Percentiles rank a stretch among this genome's conserved stretches.
Conservation (phyloP, 768 basidiomycete genomes). For the Strobilomyces echinocephalus region DNA sequence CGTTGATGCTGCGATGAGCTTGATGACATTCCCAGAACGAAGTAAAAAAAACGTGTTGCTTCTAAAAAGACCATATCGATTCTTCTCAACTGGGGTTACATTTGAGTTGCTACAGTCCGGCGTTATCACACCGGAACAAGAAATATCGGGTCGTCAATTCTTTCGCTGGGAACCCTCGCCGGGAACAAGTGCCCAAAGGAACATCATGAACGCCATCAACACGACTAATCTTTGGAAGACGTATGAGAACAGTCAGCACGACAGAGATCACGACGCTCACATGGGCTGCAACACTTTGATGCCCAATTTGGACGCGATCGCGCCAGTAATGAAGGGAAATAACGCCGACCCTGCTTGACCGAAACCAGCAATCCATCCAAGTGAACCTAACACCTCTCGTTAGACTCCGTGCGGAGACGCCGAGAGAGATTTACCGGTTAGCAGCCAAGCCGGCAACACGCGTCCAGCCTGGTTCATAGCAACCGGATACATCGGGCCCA, state of each 20-base stretch:
- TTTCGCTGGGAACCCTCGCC: conserved; percentile 18
- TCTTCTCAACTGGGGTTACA: no score
- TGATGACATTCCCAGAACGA: no score
- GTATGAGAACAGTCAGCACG: background rate
- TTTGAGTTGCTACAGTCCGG: no score
- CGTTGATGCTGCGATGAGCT: no score
- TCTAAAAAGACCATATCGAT: no score
- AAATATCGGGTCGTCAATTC: conserved; percentile 6
- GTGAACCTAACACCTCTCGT: conserved; percentile 35
- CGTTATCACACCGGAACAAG: no score
- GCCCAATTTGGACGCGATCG: conserved; percentile 57
- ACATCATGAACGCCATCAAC: conserved; percentile 41
- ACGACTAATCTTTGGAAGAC: conserved; percentile 24
- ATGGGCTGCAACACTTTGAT: conserved; percentile 38
- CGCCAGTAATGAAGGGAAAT: conserved; percentile 69
- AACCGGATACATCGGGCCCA: conserved; percentile 52
- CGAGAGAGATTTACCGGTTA: conserved; percentile 36
- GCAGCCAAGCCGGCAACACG: conserved; percentile 65
- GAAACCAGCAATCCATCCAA: conserved; percentile 64
- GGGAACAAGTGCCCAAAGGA: conserved; percentile 40
- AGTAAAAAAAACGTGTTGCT: no score
- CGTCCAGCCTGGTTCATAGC: conserved; percentile 66
- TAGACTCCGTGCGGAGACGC: background rate
- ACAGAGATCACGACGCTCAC: conserved; percentile 13
- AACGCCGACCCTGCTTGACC: conserved; percentile 71